Evolutionary conservation across 2,329 filamentous ascomycete species (phyloP), one percentile per base, ranked within the genome.

Genomic region (Phialemoniopsis sp.): DNA sequence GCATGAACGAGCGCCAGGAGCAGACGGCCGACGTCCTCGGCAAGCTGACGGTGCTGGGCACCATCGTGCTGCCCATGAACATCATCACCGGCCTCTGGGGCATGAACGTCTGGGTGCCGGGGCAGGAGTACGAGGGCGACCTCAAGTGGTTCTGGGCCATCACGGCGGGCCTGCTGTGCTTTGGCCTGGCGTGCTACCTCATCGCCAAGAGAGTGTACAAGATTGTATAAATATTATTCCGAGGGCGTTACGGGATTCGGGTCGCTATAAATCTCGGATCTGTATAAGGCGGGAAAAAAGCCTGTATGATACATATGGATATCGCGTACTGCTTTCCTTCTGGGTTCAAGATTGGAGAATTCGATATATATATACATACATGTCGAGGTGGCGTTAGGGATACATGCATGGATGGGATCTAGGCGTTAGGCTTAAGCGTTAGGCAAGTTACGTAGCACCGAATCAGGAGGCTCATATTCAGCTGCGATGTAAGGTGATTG

Each of bases 1-100:
- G 89, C 55, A 97, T 97, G 91, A 96, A 96, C 63, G 91, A 97
- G 69, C 84, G 93, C 34, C 88, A 94, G 59, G 91, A 98, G 62
- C 84, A 94, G 66, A 98, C 93, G 2, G 89, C 89, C 31, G 91
- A 98, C 58, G 89, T 96, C 2, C 77, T 98, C 12, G 90, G 90
- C 47, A 95, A 93, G 62, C 76, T 98, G 44, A 97, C 93, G 1
- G 93, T 98, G 1, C 73, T 98, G 2, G 93, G 93, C 48, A 98
- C 93, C 6, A 97, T 98, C 50, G 91, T 98, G 4, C 70, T 98
- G 41, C 93, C 93, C 10, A 95, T 98, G 90, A 98, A 98, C 60
- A 95, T 98, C 58, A 91, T 98, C 54, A 97, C 93, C 3, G 93
- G 93, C 50, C 81, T 97, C 54, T 98, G 91, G 90, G 93, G 91